Conservation (phyloP, 257 asterid genomes). For the Solanum piurae region DNA sequence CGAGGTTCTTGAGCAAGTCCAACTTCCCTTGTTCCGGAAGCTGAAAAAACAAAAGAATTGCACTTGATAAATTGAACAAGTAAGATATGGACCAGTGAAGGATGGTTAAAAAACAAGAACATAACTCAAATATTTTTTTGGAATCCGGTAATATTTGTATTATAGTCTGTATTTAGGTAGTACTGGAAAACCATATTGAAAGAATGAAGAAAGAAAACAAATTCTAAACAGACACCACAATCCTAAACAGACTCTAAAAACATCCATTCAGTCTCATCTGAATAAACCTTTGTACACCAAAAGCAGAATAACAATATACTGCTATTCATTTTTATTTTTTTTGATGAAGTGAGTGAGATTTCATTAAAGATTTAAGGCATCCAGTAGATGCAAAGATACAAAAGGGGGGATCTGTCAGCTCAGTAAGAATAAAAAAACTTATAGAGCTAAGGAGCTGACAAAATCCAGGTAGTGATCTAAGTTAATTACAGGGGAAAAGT, state of each 20-base stretch:
- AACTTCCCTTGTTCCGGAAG: slow-evolving; percentile 69
- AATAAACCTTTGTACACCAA: neutral
- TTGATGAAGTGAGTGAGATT: neutral
- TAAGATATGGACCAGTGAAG: neutral
- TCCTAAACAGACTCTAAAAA: neutral
- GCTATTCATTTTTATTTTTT: neutral
- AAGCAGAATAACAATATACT: neutral
- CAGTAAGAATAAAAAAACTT: too few relatives aligned
- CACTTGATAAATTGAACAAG: neutral
- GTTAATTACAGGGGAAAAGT: too few relatives aligned
- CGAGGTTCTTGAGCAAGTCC: slow-evolving; percentile 76
- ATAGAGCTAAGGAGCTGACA: neutral
- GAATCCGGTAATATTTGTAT: neutral
- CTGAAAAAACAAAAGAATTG: slow-evolving; percentile 27
- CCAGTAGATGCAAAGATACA: neutral
- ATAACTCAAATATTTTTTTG: neutral
- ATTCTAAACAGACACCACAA: neutral
- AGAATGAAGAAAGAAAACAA: neutral
- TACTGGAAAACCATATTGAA: neutral
- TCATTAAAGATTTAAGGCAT: neutral
- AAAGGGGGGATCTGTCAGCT: too few relatives aligned
- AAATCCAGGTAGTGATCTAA: neutral
- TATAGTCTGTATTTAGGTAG: neutral
- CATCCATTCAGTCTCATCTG: neutral
- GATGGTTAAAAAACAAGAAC: neutral